Conservation (phyloP, 495 filamentous ascomycete species). For the Pyronema domesticum region DNA sequence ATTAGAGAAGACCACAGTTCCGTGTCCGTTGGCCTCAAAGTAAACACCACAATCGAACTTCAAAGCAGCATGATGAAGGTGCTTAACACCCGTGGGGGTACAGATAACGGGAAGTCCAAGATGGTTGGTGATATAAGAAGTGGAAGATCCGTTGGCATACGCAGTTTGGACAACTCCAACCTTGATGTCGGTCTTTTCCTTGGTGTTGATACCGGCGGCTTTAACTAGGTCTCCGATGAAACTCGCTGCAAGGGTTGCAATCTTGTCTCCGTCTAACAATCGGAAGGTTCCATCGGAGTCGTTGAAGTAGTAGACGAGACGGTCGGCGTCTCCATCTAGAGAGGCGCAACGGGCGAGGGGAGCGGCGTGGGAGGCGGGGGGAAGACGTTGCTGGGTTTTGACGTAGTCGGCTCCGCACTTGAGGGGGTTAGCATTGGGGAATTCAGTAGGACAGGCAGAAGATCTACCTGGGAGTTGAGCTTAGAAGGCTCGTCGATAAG, state of each 20-base stretch:
- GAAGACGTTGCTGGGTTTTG: slow-evolving; percentile 86
- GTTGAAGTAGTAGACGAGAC: slow-evolving; percentile 85
- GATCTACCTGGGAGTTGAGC: slow-evolving; percentile 63
- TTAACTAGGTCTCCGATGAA: slow-evolving; percentile 83
- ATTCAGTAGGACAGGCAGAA: not conserved
- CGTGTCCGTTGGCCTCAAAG: slow-evolving; percentile 96
- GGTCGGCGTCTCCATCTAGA: slow-evolving; percentile 86
- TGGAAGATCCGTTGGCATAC: slow-evolving; percentile 93
- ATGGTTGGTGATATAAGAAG: slow-evolving; percentile 71
- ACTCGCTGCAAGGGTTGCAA: slow-evolving; percentile 79
- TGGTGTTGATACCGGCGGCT: slow-evolving; percentile 44
- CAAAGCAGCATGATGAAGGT: slow-evolving; percentile 84
- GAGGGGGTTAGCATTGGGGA: not conserved
- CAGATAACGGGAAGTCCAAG: slow-evolving; percentile 80
- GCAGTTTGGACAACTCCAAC: slow-evolving; percentile 93
- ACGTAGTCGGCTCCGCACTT: slow-evolving; percentile 94
- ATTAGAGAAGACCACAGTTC: slow-evolving; percentile 84
- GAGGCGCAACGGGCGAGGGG: slow-evolving; percentile 72
- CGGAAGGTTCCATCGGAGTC: slow-evolving; percentile 68
- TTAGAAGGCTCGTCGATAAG: slow-evolving; percentile 73
- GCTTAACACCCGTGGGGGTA: slow-evolving; percentile 91
- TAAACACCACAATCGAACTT: slow-evolving; percentile 90
- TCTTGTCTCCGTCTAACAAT: slow-evolving; percentile 89
- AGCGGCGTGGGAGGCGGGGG: slow-evolving; percentile 59
- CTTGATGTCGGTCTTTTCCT: slow-evolving; percentile 40